Evolutionary conservation across 2,329 filamentous ascomycete species (phyloP), one percentile per base, ranked within the genome.

Genomic region (Didymellaceae sp.): DNA sequence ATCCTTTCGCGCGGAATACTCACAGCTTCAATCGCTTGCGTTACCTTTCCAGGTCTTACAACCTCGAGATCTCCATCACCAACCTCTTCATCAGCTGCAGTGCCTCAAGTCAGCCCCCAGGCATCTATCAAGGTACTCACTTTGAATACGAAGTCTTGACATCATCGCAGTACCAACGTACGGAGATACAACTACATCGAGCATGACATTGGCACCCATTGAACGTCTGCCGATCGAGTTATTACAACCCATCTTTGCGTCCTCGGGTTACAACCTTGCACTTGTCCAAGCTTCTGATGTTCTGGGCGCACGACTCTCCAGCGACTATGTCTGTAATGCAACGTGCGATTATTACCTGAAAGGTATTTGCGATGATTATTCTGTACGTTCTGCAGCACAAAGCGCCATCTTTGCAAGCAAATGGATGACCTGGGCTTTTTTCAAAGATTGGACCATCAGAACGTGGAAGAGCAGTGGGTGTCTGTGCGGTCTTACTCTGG

Each of bases 211-310:
- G 6, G 46, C 65, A 14, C 56, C 65, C 7, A 58, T 83, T 10
- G 79, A 83, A 58, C 56, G 47, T 4, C 68, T 83, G 0, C 81
- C 81, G 0, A 62, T 73, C 3, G 80, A 83, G 61, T 62, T 83
- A 10, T 70, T 82, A n/a, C 77, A 82, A 57, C 70, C 74, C 31
- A 81, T 83, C 35, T 82, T 82, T 52, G 66, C 79, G n/a, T 63
- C 74, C 21, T 74, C 76, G 5, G 62, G 31, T 6, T 59, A 77
- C 18, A 79, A 81, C 54, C 55, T 78, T 24, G 75, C 78, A 28
- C 61, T 46, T 73, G 73, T 32, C 62, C 66, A 6, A 55, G 62
- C 32, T 5, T 82, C 80, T 0, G 67, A 65, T 0, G 53, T 65
- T 9, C 59, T 83, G 8, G 72, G 71, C n/a, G 41, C 56, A 3